These are phyloP conservation scores for Hirschioporus abietinus DNA, from an alignment of 768 basidiomycete genomes.

Conservation along the genomic window DNA sequence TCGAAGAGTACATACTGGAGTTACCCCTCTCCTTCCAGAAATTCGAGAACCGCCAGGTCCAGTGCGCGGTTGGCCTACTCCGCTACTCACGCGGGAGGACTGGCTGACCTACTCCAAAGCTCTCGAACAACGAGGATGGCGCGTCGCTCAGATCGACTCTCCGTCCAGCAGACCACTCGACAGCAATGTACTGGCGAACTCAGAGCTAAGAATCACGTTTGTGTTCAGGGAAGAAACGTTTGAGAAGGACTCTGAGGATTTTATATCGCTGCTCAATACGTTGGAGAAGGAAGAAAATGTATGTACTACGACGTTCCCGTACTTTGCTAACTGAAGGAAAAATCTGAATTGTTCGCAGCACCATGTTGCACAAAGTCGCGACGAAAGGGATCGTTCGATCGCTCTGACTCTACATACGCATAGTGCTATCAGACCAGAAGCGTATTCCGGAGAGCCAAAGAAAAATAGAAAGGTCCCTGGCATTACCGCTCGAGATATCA, in stretches of 20 bases:
- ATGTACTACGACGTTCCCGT: not conserved
- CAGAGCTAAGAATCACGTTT: not conserved
- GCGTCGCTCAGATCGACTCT: not conserved
- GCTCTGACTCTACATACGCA: constrained; percentile 11
- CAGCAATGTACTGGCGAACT: not conserved
- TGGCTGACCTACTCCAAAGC: not conserved
- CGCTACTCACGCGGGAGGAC: not conserved
- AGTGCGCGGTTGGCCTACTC: not conserved
- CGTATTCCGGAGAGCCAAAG: constrained; percentile 1
- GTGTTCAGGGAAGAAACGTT: not conserved
- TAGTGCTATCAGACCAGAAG: constrained; percentile 7
- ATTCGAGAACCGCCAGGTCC: not conserved
- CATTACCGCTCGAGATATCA: constrained; percentile 1
- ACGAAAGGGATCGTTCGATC: constrained; percentile 5
- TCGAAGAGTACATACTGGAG: too few species aligned
- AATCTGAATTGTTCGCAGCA: not conserved
- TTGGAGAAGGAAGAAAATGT: not conserved
- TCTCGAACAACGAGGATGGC: not conserved
- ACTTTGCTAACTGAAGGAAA: not conserved
- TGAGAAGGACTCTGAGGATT: constrained; percentile 6
- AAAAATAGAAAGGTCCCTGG: constrained; percentile 1
- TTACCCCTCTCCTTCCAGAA: not conserved
- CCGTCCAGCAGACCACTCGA: not conserved
- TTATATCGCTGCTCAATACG: not conserved
- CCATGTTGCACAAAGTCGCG: not conserved